phyloP scores from a whole-genome alignment of 2,329 filamentous ascomycete genomes.

The Metarhizium sp. region DNA sequence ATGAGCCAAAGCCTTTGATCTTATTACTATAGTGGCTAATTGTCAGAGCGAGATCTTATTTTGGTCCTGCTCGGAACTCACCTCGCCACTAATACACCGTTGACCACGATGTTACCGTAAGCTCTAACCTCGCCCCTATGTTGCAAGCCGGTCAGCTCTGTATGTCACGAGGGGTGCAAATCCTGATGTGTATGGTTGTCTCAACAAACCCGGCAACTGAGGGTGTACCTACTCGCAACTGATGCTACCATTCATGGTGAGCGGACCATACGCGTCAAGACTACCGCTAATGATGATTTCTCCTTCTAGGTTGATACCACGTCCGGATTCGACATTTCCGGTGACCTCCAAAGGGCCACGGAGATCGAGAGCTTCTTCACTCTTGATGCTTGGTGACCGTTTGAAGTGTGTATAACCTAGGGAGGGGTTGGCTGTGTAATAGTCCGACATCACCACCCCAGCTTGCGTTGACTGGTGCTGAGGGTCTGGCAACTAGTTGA shows the following conservation, averaged over 20 bases:
- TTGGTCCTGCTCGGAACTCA: slow-evolving; percentile 12
- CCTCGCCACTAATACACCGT: slow-evolving; percentile 29
- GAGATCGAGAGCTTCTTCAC: slow-evolving; percentile 30
- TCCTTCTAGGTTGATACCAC: slow-evolving; percentile 33
- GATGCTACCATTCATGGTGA: slow-evolving; percentile 32
- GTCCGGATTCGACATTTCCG: slow-evolving; percentile 35
- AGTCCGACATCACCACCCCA: slow-evolving; percentile 16
- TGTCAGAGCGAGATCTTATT: slow-evolving; percentile 7
- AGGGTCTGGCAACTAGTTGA: neutral
- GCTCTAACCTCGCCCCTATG: slow-evolving; percentile 34
- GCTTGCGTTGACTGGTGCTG: neutral
- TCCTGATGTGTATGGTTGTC: neutral
- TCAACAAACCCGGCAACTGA: neutral
- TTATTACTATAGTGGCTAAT: slow-evolving; percentile 23
- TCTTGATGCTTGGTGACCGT: slow-evolving; percentile 31
- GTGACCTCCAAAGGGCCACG: slow-evolving; percentile 36
- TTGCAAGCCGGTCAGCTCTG: neutral
- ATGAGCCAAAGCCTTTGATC: slow-evolving; percentile 37
- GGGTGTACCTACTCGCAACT: slow-evolving; percentile 29
- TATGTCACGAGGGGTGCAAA: neutral
- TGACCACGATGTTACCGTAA: slow-evolving; percentile 34
- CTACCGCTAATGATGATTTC: slow-evolving; percentile 34
- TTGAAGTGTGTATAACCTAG: slow-evolving; percentile 15
- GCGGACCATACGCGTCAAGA: slow-evolving; percentile 36
- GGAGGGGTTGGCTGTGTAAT: slow-evolving; percentile 16